Base-by-base conservation (phyloP, 2,329 filamentous ascomycete species). In the Verticillium zaregamsianum region DNA sequence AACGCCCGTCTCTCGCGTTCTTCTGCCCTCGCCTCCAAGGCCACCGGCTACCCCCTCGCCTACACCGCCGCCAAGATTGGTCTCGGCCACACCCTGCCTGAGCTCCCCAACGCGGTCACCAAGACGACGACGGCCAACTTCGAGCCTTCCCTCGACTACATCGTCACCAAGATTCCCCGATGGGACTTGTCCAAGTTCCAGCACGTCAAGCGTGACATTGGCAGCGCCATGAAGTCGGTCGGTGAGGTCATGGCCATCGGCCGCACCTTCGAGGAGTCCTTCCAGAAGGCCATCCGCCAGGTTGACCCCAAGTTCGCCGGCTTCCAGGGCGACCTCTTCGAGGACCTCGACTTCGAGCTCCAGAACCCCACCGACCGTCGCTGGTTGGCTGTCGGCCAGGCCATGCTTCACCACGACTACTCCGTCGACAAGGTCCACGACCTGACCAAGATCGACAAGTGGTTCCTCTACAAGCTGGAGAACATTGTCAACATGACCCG, bases 121-220 rank as follows among this genome's bases (percentile, higher is more conserved):
- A 97, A 97, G 82, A 98, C 95, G 14, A 99, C 95, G 20, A 98
- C 95, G 9, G 95, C 95, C 73, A 98, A 98, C 84, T 99, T 99
- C 74, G 95, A 99, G 78, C 95, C 95, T 59, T 96, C 92, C 65
- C 82, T 99, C 66, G 95, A 99, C 73, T 99, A 99, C 76, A 92
- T 99, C 67, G 95, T 99, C 67, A 97, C 93, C 69, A 99, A 99
- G 84, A 98, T 99, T 70, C 95, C 95, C 70, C 89, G 95, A 72
- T 99, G 95, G 95, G 95, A 99, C 83, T 79, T 99, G 73, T 88
- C 91, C 82, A 99, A 99, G 82, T 99, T 99, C 84, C 94, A 98
- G 80, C 94, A 98, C 71, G 95, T 99, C 67, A 96, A 97, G 83
- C 90, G 95, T 64, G 91, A 96, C 73, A 98, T 99, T 73, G 95